Evolutionary conservation across 2,329 filamentous ascomycete genomes (phyloP).

Genomic region (Verticillium alfalfae): DNA sequence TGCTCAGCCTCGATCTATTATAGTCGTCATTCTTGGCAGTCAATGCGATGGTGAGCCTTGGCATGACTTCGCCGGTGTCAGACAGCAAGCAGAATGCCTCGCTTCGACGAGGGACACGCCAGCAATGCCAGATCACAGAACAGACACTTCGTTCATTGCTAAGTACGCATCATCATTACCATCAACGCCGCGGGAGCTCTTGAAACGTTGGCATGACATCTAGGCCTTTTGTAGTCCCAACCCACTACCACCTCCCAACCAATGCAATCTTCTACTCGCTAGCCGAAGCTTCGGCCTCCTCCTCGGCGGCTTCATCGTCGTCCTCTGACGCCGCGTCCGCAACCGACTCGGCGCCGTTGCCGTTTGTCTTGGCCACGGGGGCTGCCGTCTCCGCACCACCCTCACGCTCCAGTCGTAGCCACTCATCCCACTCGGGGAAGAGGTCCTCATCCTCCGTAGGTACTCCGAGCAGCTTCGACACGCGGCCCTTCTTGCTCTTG

Average conservation of each 20-base stretch:
- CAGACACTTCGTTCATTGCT: constrained; percentile 6
- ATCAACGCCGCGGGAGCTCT: constrained; percentile 13
- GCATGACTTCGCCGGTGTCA: not conserved
- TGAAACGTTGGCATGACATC: constrained; percentile 8
- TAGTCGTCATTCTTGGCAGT: not conserved
- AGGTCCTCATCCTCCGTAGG: constrained; percentile 81
- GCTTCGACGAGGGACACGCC: not conserved
- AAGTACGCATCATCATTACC: constrained; percentile 13
- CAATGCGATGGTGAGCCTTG: not conserved
- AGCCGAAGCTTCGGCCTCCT: constrained; percentile 17
- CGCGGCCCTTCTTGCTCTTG: constrained; percentile 77
- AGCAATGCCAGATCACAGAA: not conserved
- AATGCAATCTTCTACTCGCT: constrained; percentile 12
- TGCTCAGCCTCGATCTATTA: not conserved
- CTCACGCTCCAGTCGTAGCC: constrained; percentile 72
- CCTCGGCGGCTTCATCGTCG: constrained; percentile 16
- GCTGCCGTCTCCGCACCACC: constrained; percentile 39
- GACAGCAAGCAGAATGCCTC: not conserved
- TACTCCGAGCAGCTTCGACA: constrained; percentile 75
- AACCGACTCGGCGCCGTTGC: constrained; percentile 7
- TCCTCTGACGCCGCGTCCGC: constrained; percentile 16
- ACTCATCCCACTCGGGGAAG: constrained; percentile 96
- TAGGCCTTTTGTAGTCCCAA: constrained; percentile 11
- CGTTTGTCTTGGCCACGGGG: constrained; percentile 13
- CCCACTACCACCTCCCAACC: constrained; percentile 1